These are phyloP conservation scores for Elsinoe arachidis DNA, from an alignment of 2,329 filamentous ascomycete species.

Conservation along the genomic window DNA sequence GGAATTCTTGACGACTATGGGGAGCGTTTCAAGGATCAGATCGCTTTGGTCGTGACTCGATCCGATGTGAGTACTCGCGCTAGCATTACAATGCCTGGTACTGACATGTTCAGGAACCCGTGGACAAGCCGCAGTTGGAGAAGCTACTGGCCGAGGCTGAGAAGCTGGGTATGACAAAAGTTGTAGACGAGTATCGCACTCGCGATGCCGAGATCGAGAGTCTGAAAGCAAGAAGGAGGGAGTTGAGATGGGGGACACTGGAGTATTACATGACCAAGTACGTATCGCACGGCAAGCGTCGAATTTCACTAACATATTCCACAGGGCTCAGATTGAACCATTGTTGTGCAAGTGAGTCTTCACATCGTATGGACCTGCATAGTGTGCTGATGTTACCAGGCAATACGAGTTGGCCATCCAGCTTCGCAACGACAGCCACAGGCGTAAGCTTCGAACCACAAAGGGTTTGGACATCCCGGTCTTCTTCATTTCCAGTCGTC, in stretches of 20 bases:
- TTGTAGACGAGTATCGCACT: too few relatives aligned
- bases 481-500: conserved; percentile 21
- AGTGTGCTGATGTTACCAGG: background rate
- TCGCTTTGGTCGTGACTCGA: conserved; percentile 20
- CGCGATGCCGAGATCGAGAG: background rate
- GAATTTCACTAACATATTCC: background rate
- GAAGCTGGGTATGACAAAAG: too few relatives aligned
- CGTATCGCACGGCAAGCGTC: background rate
- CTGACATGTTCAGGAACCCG: background rate
- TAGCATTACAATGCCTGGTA: background rate
- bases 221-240: background rate
- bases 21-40: conserved; percentile 16
- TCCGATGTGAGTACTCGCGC: conserved; percentile 15
- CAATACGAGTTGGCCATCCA: conserved; percentile 16
- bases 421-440: conserved; percentile 17
- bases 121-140: too few relatives aligned
- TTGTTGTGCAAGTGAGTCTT: background rate
- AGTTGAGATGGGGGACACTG: background rate
- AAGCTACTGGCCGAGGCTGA: too few relatives aligned
- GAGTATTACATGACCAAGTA: background rate
- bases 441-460: conserved; percentile 5
- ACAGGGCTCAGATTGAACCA: conserved; percentile 11
- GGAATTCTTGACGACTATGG: conserved; percentile 18
- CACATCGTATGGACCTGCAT: background rate
- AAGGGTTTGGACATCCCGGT: conserved; percentile 16